Base-by-base conservation (phyloP, 352 stramenopile genomes). In the Phytophthora pinifolia region DNA sequence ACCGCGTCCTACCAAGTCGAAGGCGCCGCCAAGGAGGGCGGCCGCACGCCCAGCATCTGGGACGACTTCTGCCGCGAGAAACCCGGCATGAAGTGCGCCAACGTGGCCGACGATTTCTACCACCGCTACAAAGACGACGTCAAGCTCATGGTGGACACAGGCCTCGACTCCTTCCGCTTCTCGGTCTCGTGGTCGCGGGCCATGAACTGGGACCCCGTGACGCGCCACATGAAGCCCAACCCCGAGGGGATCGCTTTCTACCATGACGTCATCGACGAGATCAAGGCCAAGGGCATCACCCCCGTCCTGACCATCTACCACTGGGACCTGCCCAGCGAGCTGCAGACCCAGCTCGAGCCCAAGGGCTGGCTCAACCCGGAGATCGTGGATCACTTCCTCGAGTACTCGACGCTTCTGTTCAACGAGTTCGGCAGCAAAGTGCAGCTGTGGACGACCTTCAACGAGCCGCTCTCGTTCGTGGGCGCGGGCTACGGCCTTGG, bases 371-470 rank as follows among this genome's bases (percentile, higher is more conserved):
- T 83, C 14, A 72, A 53, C 25, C 36, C 54, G 9, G 62, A 76
- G 4, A 79, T 88, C 30, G 57, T 90, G 18, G 30, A 69, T 14
- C 63, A 79, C 36, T 97, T 92, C 56, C 72, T 67, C 7, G 61
- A 89, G 13, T 99, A 97, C 65, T 86, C 92, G 36, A 67, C 35
- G 49, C 96, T 61, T 60, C 97, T 71, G 70, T 96, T 69, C 20
- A 94, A 98, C 48, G 76, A 79, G 30, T 98, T 98, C 70, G 94
- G 94, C 14, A 65, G 88, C n/a, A 54, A 83, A 94, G 29, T 85
- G 98, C 14, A 89, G 96, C 54, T 72, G 78, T 98, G 94, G 94
- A 86, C 96, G 20, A 98, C 94, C 7, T 85, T 98, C 48, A 99
- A 99, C 61, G 96, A 99, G 68, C 74, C 89, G 4, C 89, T 79